These are phyloP conservation scores for Jasminum sambac DNA, from an alignment of 257 asterid species.

Conservation along the genomic window DNA sequence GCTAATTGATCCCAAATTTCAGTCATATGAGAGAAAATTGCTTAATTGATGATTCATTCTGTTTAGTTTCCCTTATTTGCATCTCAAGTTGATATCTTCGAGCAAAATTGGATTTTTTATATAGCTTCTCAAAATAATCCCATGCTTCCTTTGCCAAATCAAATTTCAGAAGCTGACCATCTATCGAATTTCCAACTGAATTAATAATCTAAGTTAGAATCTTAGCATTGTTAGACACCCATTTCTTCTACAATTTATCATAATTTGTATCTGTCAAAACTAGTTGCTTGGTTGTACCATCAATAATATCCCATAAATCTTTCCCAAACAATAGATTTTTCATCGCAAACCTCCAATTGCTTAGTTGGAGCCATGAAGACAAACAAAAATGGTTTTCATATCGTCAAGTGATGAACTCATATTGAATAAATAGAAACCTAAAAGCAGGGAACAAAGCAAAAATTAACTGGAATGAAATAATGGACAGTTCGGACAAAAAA, in stretches of 20 bases:
- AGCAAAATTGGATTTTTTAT: not conserved
- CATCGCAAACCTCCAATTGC: not conserved
- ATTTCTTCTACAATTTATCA: no score
- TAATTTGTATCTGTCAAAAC: not conserved
- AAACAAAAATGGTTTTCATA: not conserved
- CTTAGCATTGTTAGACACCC: not conserved
- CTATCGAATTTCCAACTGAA: not conserved
- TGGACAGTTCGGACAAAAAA: no score
- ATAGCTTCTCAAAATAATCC: no score
- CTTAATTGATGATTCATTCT: not conserved
- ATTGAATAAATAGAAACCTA: not conserved
- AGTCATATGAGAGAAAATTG: no score
- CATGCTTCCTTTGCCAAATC: not conserved
- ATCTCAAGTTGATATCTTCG: not conserved
- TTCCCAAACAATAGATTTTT: not conserved
- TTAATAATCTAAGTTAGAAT: not conserved
- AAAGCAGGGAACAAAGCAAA: no score
- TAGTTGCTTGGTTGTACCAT: not conserved
- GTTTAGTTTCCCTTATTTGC: not conserved
- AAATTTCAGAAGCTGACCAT: not conserved
- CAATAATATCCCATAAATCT: not conserved
- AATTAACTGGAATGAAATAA: no score
- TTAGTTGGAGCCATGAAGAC: not conserved
- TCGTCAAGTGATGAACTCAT: not conserved
- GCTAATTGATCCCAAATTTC: not conserved